Conservation (phyloP, 2,329 filamentous ascomycete species). For the Fusarium paranaense region DNA sequence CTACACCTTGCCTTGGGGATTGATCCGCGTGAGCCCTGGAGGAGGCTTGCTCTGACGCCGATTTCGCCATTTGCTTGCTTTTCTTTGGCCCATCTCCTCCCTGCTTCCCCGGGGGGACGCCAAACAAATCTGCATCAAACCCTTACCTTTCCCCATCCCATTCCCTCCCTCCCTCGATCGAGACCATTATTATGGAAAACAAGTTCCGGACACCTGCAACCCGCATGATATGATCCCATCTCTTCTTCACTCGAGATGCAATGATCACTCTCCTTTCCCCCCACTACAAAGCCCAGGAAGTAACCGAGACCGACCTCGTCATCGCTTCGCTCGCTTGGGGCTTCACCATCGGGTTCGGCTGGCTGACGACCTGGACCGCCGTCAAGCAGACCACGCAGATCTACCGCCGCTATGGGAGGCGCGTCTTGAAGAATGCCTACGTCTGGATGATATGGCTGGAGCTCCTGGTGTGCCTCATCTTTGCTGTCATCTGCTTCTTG, state of each 20-base stretch:
- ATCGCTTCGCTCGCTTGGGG: slow-evolving; percentile 51
- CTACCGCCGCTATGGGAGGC: slow-evolving; percentile 47
- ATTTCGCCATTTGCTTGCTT: neutral
- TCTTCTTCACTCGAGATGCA: slow-evolving; percentile 10
- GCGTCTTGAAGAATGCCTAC: slow-evolving; percentile 53
- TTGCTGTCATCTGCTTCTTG: slow-evolving; percentile 52
- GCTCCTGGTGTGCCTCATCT: slow-evolving; percentile 55
- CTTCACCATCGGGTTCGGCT: slow-evolving; percentile 56
- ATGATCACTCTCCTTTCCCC: slow-evolving; percentile 43
- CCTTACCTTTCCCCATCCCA: neutral
- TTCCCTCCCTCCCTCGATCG: neutral
- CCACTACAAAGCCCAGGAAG: slow-evolving; percentile 32
- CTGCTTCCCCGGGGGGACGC: neutral
- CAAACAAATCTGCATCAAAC: neutral
- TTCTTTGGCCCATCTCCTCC: neutral
- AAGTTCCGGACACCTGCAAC: slow-evolving; percentile 6
- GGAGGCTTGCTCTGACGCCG: neutral
- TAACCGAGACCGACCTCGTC: slow-evolving; percentile 38
- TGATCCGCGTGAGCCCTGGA: neutral
- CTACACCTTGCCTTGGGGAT: slow-evolving; percentile 6
- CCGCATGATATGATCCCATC: slow-evolving; percentile 8
- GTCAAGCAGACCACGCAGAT: slow-evolving; percentile 50
- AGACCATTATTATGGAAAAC: slow-evolving; percentile 22
- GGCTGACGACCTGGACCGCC: slow-evolving; percentile 53
- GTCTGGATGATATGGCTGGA: slow-evolving; percentile 63